Evolutionary conservation across 805 yeast genomes (phyloP), one percentile per base, ranked within the genome.

Genomic region (Debaryomyces castellii): DNA sequence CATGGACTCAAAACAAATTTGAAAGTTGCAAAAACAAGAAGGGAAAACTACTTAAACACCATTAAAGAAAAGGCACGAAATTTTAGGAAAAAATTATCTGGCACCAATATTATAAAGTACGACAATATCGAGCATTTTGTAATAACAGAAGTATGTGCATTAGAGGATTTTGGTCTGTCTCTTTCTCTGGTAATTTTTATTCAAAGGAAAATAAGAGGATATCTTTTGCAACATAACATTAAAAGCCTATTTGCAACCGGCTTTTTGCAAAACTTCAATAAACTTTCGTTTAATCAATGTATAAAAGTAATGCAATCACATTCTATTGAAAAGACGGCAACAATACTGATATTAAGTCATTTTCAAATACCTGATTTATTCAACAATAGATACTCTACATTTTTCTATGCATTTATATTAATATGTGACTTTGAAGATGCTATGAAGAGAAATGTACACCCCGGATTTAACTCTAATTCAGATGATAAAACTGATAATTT

Each of bases 401-500:
- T 58, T n/a, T 47, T 58, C 18, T 59, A 58, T 42, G 50, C 59
- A 3, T 54, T 61, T 37, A 49, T 57, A 1, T 45, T 63, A 44
- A 36, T 60, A 3, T 41, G 49, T 28, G 64, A 62, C 28, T 52
- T 43, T 41, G 49, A 49, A 14, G 59, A 53, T 20, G 51, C 53
- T 8, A 21, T 51, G 24, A 33, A 32, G 23, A 21, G 27, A 7
- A 40, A 40, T 20, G n/a, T 32, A 10, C 63, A 58, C 28, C 63
- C 66, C 1, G 59, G 62, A 1, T 58, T 55, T 41, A 63, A 62
- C 41, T 34, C 60, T 10, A 60, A 62, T 44, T 24, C n/a, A 5
- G 39, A 35, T 11, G 40, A 43, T 37, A 18, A 20, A 33, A 30
- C 18, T 24, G 35, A 36, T 4, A 45, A 48, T 30, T 51, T 47